Evolutionary conservation across 768 basidiomycete genomes (phyloP).

Genomic region (Symmetrospora coprosmae): DNA sequence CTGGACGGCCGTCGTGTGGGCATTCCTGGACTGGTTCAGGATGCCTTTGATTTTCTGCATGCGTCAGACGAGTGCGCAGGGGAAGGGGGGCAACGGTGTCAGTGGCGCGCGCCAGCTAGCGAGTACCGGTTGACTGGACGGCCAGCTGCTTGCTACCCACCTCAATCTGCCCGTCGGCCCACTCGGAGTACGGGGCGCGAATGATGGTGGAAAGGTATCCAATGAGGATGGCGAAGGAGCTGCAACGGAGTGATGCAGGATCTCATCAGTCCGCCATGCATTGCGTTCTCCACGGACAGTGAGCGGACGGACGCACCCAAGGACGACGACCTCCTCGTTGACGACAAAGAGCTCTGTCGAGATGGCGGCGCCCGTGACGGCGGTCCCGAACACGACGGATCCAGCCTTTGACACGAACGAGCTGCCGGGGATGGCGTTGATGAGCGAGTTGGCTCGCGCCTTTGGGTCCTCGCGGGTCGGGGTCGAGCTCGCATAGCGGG

Average conservation of each 20-base stretch:
- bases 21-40: constrained; percentile 63
- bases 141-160: constrained; percentile 28
- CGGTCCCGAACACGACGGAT: constrained; percentile 49
- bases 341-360: constrained; percentile 94
- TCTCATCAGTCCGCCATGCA: background rate
- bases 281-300: constrained; percentile 46
- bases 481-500: constrained; percentile 19
- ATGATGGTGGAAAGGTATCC: constrained; percentile 40
- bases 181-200: constrained; percentile 75
- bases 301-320: constrained; percentile 68
- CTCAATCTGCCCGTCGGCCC: constrained; percentile 77
- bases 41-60: constrained; percentile 59
- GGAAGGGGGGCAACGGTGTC: background rate
- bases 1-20: constrained; percentile 86
- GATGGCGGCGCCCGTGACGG: constrained; percentile 76
- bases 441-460: constrained; percentile 57
- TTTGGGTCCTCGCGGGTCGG: constrained; percentile 23
- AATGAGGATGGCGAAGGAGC: constrained; percentile 27
- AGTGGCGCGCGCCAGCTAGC: background rate
- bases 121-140: too few relatives aligned
- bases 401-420: constrained; percentile 65
- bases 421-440: constrained; percentile 67
- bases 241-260: constrained; percentile 19
- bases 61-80: too few relatives aligned
- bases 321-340: constrained; percentile 87